Percentiles rank a stretch among this genome's conserved stretches.
Evolutionary conservation across 2,329 filamentous ascomycete genomes (phyloP).

Genomic region (Cytospora leucostoma): DNA sequence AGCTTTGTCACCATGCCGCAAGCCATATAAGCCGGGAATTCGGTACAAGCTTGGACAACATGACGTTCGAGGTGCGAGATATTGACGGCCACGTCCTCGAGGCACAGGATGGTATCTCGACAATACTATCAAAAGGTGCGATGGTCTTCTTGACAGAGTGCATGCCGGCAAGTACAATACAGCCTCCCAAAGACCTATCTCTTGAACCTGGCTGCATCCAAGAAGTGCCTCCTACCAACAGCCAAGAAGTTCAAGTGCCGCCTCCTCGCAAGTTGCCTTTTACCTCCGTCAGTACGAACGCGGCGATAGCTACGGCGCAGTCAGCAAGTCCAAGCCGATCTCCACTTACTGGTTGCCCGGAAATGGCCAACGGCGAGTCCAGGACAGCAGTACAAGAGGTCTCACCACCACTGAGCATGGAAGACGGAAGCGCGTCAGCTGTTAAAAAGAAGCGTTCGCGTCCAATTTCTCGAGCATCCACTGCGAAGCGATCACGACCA

Average conservation of each 20-base stretch:
- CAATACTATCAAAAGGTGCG: not conserved
- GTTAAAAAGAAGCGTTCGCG: not conserved
- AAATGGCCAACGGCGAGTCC: not conserved
- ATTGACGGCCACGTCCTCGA: not conserved
- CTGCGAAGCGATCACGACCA: not conserved
- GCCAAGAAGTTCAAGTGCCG: not conserved
- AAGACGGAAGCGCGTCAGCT: not conserved
- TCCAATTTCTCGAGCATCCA: no score
- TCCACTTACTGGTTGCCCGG: not conserved
- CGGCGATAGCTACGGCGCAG: not conserved
- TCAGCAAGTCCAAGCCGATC: not conserved
- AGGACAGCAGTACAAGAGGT: no score
- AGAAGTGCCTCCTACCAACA: not conserved
- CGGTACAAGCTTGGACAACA: not conserved
- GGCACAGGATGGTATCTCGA: not conserved
- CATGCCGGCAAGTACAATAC: not conserved
- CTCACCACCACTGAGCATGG: not conserved
- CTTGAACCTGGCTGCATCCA: not conserved
- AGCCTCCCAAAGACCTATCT: not conserved
- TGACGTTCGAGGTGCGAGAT: not conserved
- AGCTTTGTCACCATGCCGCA: conserved; percentile 10
- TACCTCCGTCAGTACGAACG: not conserved
- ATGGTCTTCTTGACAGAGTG: not conserved
- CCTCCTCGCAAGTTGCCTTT: conserved; percentile 12
- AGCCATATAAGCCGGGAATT: not conserved